These are phyloP conservation scores for Neonectria hederae DNA, from an alignment of 2,329 filamentous ascomycete genomes.

Conservation along the genomic window DNA sequence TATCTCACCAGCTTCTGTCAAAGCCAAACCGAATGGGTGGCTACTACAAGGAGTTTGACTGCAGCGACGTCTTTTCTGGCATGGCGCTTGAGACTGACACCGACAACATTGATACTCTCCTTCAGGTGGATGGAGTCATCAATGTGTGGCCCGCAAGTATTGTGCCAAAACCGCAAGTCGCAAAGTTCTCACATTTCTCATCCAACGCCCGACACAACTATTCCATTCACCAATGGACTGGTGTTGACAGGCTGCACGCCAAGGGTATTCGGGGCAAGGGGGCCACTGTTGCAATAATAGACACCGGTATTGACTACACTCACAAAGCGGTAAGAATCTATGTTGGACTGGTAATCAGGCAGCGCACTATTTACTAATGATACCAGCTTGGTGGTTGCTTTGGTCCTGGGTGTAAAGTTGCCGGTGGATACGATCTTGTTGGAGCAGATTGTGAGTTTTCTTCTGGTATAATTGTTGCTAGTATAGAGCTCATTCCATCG, in stretches of 20 bases:
- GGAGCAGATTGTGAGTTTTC: conserved; percentile 44
- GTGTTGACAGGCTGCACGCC: conserved; percentile 51
- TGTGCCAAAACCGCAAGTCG: conserved; percentile 36
- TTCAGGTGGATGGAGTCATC: conserved; percentile 46
- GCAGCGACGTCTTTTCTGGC: conserved; percentile 49
- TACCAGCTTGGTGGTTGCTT: conserved; percentile 51
- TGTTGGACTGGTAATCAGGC: background rate
- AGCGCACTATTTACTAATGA: conserved; percentile 4
- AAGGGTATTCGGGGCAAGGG: conserved; percentile 51
- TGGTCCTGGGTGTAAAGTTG: conserved; percentile 50
- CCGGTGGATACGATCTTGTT: conserved; percentile 51
- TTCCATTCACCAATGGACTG: conserved; percentile 51
- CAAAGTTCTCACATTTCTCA: conserved; percentile 24
- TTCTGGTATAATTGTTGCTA: background rate
- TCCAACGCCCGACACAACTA: conserved; percentile 41
- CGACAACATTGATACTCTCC: conserved; percentile 47
- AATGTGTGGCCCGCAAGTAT: conserved; percentile 50
- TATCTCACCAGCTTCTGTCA: conserved; percentile 38
- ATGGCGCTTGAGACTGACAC: conserved; percentile 46
- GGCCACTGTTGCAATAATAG: conserved; percentile 51
- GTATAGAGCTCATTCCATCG: conserved; percentile 18
- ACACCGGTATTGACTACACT: conserved; percentile 53
- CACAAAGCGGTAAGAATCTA: conserved; percentile 46
- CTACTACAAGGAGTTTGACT: conserved; percentile 46
- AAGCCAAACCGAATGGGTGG: conserved; percentile 25